Base-by-base conservation (phyloP, 2,329 filamentous ascomycete genomes). In the Penicillium sp. region DNA sequence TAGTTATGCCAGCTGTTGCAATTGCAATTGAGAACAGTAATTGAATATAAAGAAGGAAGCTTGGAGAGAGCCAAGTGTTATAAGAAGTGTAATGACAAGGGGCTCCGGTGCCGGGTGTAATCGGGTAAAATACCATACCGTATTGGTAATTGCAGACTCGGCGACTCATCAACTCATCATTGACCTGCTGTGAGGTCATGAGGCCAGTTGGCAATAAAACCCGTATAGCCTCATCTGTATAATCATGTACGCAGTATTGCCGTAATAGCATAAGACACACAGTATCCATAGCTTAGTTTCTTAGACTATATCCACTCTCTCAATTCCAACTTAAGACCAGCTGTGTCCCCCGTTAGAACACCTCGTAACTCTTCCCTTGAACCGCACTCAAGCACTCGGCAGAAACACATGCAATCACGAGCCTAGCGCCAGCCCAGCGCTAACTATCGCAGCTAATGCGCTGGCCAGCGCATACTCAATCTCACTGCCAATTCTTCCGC, bases 91-190 rank as follows among this genome's bases (percentile, higher is more conserved):
- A 17, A n/a, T 13, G 41, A 33, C 26, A 34, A 39, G 43, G 29
- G 37, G 43, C 9, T 50, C 37, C 8, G 19, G 19, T 17, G 2
- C 28, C 48, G 48, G 48, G 48, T 50, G 37, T 50, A 50, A 21
- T 32, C 48, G 48, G 48, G 48, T 47, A 50, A 28, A 50, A 38
- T 42, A 50, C 43, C 12, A 47, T 13, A 50, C 43, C 12, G 42
- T 13, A 41, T 17, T 42, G 13, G 45, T 48, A 48, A 35, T 22
- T 3, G 3, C 10, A 12, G 4, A 29, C 10, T 32, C 40, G 12
- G 32, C 43, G 48, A 49, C 24, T 45, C 48, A 50, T 47, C 43
- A 26, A 50, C 24, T 50, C 43, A 46, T 50, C 48, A 50, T 50
- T 49, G 32, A 50, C 38, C 28, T 19, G 26, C 19, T 6, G 40